Evolutionary conservation across 208 protist species (phyloP).

Genomic region (Trypanosoma conorhini): DNA sequence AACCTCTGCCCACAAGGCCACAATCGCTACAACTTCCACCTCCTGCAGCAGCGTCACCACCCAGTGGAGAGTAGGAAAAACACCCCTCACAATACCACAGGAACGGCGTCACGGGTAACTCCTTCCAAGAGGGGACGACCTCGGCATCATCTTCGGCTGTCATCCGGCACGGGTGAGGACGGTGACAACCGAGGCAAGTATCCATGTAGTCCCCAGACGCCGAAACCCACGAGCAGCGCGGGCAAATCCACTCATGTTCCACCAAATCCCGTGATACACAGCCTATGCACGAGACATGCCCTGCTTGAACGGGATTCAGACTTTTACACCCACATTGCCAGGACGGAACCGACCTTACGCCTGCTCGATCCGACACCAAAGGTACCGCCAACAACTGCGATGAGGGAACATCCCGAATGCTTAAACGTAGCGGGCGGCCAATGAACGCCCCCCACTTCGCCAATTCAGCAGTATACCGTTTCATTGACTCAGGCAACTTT

Average conservation of each 20-base stretch:
- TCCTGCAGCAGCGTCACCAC: not conserved
- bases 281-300: constrained; percentile 31
- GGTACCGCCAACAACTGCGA: not conserved
- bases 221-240: constrained; percentile 39
- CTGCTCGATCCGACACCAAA: not conserved
- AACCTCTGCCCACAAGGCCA: constrained; percentile 19
- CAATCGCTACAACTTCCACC: constrained; percentile 12
- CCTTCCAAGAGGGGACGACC: not conserved
- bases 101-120: not conserved
- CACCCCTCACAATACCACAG: constrained; percentile 29
- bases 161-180: constrained; percentile 35
- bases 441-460: constrained; percentile 17
- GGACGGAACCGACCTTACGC: not conserved
- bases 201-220: constrained; percentile 36
- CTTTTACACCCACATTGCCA: constrained; percentile 68
- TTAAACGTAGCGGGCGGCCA: constrained; percentile 17
- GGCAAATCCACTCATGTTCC: constrained; percentile 54
- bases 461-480: constrained; percentile 10
- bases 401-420: constrained; percentile 8
- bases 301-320: constrained; percentile 10
- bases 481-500: not conserved
- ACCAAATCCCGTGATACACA: constrained; percentile 44
- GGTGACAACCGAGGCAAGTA: constrained; percentile 55
- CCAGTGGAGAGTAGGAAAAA: constrained; percentile 15
- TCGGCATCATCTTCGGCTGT: not conserved